Conservation (phyloP, 805 yeast species). For the Candida orba region DNA sequence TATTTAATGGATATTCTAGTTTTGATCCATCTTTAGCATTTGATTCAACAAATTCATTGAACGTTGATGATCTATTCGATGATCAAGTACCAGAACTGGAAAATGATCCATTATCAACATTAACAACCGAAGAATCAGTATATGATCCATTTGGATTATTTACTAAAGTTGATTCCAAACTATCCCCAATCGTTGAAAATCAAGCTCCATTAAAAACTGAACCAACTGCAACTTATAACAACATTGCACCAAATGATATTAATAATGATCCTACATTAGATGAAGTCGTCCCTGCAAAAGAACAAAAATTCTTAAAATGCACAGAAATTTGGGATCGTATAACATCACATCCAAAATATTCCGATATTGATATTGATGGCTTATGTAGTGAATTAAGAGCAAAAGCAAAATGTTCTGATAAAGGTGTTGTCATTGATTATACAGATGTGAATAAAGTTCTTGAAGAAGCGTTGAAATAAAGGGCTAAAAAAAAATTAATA, state of each 20-base stretch:
- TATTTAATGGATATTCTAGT: constrained; percentile 20
- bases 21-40: constrained; percentile 53
- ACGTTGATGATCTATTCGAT: constrained; percentile 6
- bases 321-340: constrained; percentile 96
- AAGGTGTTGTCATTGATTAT: constrained; percentile 82
- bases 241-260: constrained; percentile 1
- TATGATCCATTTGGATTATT: constrained; percentile 44
- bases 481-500: no score
- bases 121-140: constrained; percentile 49
- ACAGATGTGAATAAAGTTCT: constrained; percentile 63
- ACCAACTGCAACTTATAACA: background rate
- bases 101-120: constrained; percentile 32
- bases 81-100: constrained; percentile 8
- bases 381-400: constrained; percentile 81
- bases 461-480: constrained; percentile 9
- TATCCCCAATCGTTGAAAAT: constrained; percentile 9
- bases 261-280: constrained; percentile 16
- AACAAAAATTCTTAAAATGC: constrained; percentile 57
- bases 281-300: constrained; percentile 64
- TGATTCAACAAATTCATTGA: constrained; percentile 10
- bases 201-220: background rate
- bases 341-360: constrained; percentile 86
- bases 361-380: constrained; percentile 91
- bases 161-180: constrained; percentile 3
- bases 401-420: constrained; percentile 92